phyloP scores from a whole-genome alignment of 2,329 filamentous ascomycete genomes.

The Cladosporium austrohemisphaericum region DNA sequence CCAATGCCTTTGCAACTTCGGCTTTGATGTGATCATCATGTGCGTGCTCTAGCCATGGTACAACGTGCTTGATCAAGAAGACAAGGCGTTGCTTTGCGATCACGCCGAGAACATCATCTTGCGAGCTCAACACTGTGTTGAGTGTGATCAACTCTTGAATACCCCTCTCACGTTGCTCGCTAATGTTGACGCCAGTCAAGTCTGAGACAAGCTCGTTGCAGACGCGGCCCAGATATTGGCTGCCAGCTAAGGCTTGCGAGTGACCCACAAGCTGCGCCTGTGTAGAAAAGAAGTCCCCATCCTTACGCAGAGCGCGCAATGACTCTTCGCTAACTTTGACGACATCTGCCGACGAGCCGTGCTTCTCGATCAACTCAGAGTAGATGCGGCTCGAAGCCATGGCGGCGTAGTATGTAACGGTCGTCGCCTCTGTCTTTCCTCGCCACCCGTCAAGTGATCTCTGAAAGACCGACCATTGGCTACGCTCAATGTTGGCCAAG shows the following conservation, averaged over 20 bases:
- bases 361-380: constrained; percentile 39
- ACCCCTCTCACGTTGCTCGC: constrained; percentile 20
- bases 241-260: constrained; percentile 47
- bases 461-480: background rate
- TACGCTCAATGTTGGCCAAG: background rate
- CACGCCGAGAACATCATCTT: constrained; percentile 49
- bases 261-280: constrained; percentile 48
- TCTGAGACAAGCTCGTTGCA: constrained; percentile 61
- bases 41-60: constrained; percentile 61
- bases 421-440: background rate
- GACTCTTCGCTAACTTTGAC: constrained; percentile 35
- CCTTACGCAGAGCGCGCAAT: constrained; percentile 31
- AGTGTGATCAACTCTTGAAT: constrained; percentile 51
- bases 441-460: background rate
- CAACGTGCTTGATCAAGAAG: constrained; percentile 76
- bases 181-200: constrained; percentile 51
- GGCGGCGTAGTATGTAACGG: constrained; percentile 40
- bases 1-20: constrained; percentile 52
- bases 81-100: constrained; percentile 63
- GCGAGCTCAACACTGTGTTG: constrained; percentile 51
- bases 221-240: constrained; percentile 47
- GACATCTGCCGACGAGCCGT: constrained; percentile 38
- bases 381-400: constrained; percentile 38
- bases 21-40: constrained; percentile 51
- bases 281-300: constrained; percentile 44